Percentiles rank a stretch among this genome's conserved stretches.
phyloP scores from a whole-genome alignment of 768 basidiomycete genomes.

The Phaeotremella skinneri region DNA sequence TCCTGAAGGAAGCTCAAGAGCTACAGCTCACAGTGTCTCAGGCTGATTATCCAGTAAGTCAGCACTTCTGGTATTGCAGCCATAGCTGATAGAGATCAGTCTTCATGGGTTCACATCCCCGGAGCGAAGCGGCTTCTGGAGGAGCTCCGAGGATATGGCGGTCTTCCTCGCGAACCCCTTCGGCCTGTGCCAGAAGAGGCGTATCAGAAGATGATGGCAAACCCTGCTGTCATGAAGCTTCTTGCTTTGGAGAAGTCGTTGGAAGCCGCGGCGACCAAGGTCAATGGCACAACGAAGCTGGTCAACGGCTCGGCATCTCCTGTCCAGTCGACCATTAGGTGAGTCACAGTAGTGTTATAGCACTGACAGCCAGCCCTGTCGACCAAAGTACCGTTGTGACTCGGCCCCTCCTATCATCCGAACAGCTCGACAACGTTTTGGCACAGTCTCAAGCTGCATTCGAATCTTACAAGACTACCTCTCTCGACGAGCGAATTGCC shows the following conservation, averaged over 20 bases:
- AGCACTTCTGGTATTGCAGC: too few relatives aligned
- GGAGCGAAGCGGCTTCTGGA: constrained; percentile 76
- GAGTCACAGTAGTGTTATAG: not conserved
- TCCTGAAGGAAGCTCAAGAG: constrained; percentile 65
- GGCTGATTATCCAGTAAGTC: constrained; percentile 74
- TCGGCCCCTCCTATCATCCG: constrained; percentile 61
- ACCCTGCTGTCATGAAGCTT: constrained; percentile 65
- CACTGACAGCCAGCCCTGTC: not conserved
- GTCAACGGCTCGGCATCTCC: not conserved
- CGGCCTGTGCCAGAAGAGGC: constrained; percentile 60
- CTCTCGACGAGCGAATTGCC: constrained; percentile 62
- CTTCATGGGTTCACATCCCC: constrained; percentile 57
- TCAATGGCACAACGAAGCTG: not conserved
- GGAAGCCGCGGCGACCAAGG: constrained; percentile 8
- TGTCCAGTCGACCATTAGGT: not conserved
- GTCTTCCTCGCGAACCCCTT: constrained; percentile 68
- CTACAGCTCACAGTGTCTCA: constrained; percentile 73
- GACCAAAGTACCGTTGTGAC: constrained; percentile 57
- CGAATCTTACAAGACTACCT: constrained; percentile 62
- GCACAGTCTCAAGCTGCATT: constrained; percentile 62
- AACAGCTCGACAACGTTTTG: constrained; percentile 62
- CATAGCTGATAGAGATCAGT: too few relatives aligned
- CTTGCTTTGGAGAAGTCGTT: constrained; percentile 57
- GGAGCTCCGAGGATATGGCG: constrained; percentile 74
- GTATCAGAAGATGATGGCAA: constrained; percentile 65